A percentile compares a stretch with the other conserved stretches of the same genome.
Conservation (phyloP, 768 basidiomycete species). For the Tephrocybe sp. region DNA sequence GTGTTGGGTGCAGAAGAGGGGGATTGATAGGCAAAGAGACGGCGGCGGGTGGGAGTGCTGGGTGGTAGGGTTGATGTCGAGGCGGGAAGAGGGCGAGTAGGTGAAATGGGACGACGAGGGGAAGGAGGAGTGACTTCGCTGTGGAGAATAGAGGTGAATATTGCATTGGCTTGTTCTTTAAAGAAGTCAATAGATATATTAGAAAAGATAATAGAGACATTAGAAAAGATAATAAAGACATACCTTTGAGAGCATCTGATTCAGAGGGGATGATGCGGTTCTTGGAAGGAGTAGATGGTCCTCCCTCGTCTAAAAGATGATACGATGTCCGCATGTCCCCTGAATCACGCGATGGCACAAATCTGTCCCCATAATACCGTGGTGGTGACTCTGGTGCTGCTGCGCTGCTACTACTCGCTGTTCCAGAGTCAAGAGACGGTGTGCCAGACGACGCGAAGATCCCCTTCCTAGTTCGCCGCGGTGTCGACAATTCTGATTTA, state of each 20-base stretch:
- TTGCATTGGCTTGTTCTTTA: constrained; percentile 87
- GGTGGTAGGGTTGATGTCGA: constrained; percentile 38
- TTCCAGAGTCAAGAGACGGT: constrained; percentile 55
- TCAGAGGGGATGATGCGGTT: constrained; percentile 65
- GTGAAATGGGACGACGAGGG: constrained; percentile 63
- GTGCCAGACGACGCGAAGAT: constrained; percentile 56
- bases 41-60: constrained; percentile 53
- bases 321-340: constrained; percentile 69
- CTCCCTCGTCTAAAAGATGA: constrained; percentile 60
- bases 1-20: constrained; percentile 57
- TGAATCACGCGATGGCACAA: constrained; percentile 65
- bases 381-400: constrained; percentile 44
- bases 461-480: too few relatives aligned
- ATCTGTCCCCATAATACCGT: constrained; percentile 64
- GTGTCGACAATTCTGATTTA: constrained; percentile 1
- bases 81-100: constrained; percentile 44
- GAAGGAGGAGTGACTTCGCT: constrained; percentile 76
- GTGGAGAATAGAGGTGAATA: constrained; percentile 77
- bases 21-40: constrained; percentile 69
- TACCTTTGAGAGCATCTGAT: constrained; percentile 77
- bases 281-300: constrained; percentile 61
- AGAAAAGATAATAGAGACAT: not conserved
- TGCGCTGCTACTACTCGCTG: constrained; percentile 55
- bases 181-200: constrained; percentile 3
- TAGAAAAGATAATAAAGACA: constrained; percentile 11